phyloP scores from a whole-genome alignment of 164 flowering plant species.

The Echeveria elegans region DNA sequence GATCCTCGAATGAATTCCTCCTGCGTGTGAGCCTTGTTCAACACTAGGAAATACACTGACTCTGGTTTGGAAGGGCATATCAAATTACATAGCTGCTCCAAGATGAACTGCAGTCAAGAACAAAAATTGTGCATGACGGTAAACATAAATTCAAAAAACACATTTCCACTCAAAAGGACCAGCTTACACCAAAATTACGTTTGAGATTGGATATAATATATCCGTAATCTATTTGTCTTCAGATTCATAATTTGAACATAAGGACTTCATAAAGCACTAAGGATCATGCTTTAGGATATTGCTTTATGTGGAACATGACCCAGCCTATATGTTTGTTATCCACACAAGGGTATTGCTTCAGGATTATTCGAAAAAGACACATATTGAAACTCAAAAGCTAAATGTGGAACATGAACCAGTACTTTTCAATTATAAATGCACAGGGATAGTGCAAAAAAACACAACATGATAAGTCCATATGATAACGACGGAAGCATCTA shows the following conservation, averaged over 20 bases:
- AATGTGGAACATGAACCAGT: no score
- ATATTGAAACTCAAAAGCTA: no score
- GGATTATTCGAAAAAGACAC: no score
- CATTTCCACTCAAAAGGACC: background rate
- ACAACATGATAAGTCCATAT: background rate
- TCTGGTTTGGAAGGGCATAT: slow-evolving; percentile 96
- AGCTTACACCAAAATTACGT: no score
- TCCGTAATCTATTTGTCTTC: background rate
- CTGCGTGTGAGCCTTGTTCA: slow-evolving; percentile 96
- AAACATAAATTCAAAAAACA: background rate
- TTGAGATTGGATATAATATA: background rate
- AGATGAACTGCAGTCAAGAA: slow-evolving; percentile 64
- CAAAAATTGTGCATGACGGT: background rate
- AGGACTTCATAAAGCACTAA: no score
- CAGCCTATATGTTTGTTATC: no score
- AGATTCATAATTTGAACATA: background rate
- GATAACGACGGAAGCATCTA: background rate
- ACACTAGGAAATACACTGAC: slow-evolving; percentile 69
- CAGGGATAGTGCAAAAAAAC: background rate
- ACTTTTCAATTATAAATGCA: no score
- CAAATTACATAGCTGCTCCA: slow-evolving; percentile 97
- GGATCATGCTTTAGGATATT: no score
- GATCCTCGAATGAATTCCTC: slow-evolving; percentile 99
- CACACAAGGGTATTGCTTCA: no score
- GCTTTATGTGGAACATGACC: no score